Evolutionary conservation across 2,329 filamentous ascomycete species (phyloP).

Genomic region (Cordyceps sp.): DNA sequence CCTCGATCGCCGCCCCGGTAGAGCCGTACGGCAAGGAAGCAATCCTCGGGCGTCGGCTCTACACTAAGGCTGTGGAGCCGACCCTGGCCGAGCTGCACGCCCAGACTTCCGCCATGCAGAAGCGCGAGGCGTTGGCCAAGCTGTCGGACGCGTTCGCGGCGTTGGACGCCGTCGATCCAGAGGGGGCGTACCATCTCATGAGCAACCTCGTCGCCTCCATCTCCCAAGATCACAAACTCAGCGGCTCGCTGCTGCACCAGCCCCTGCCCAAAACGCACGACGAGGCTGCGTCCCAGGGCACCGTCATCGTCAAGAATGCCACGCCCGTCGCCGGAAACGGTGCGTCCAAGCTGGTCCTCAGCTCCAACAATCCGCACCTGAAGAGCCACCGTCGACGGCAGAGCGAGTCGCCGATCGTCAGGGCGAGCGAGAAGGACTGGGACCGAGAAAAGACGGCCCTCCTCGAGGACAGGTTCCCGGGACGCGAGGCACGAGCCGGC

Average conservation of each 20-base stretch:
- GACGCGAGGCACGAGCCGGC: slow-evolving; percentile 40
- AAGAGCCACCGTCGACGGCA: slow-evolving; percentile 60
- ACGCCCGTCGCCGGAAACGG: slow-evolving; percentile 23
- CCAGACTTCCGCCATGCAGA: slow-evolving; percentile 49
- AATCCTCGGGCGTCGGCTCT: slow-evolving; percentile 63
- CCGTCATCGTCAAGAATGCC: slow-evolving; percentile 39
- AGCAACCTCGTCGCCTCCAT: slow-evolving; percentile 61
- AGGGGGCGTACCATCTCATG: slow-evolving; percentile 76
- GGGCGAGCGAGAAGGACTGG: slow-evolving; percentile 24
- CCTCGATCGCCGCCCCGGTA: slow-evolving; percentile 23
- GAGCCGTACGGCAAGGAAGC: slow-evolving; percentile 63
- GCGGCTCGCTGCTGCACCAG: slow-evolving; percentile 26
- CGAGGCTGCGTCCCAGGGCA: slow-evolving; percentile 33
- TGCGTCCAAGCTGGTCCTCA: slow-evolving; percentile 54
- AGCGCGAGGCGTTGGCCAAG: slow-evolving; percentile 68
- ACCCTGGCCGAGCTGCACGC: slow-evolving; percentile 73
- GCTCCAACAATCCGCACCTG: slow-evolving; percentile 71
- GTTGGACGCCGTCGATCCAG: slow-evolving; percentile 75
- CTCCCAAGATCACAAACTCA: slow-evolving; percentile 51
- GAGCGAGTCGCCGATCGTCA: slow-evolving; percentile 18
- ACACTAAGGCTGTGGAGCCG: slow-evolving; percentile 66
- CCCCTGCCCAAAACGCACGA: slow-evolving; percentile 21
- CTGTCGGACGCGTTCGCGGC: slow-evolving; percentile 74
- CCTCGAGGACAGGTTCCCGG: slow-evolving; percentile 36
- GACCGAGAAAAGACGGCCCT: slow-evolving; percentile 30